Conservation (phyloP, 148 eudicot species). For the Vaccinium vitisidaea region DNA sequence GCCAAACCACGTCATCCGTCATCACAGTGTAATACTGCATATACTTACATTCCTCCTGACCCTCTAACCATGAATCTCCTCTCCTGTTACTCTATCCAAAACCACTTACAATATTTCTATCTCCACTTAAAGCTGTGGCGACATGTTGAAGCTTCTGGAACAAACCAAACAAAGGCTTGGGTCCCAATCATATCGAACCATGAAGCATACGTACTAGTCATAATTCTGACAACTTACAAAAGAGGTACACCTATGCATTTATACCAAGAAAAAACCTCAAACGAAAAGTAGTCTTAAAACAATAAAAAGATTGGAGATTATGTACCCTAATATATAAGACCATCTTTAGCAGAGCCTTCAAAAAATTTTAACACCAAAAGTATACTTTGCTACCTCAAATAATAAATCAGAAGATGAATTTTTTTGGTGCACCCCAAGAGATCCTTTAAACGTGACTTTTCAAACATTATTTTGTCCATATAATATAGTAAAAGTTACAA, state of each 20-base stretch:
- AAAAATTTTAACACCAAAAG: not conserved
- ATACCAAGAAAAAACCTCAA: not conserved
- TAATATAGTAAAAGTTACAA: not conserved
- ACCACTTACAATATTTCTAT: not conserved
- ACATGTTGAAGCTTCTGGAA: not conserved
- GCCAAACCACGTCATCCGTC: not conserved
- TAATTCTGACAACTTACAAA: not conserved
- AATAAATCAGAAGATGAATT: not conserved
- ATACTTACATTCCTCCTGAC: not conserved
- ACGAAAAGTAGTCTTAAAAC: not conserved
- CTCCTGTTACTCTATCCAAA: not conserved
- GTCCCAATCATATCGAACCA: not conserved
- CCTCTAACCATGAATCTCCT: not conserved
- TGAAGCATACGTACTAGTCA: not conserved
- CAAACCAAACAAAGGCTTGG: not conserved
- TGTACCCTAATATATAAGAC: not conserved
- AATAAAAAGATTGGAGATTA: not conserved
- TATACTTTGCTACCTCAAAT: not conserved
- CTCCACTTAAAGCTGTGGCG: not conserved
- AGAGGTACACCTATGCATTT: not conserved
- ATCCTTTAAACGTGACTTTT: not conserved
- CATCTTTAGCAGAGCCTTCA: not conserved
- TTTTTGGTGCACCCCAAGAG: not conserved
- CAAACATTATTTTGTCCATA: not conserved
- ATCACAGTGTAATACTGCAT: not conserved